Conservation (phyloP, 768 basidiomycete genomes). For the Tylopilus cervinicoccineus region DNA sequence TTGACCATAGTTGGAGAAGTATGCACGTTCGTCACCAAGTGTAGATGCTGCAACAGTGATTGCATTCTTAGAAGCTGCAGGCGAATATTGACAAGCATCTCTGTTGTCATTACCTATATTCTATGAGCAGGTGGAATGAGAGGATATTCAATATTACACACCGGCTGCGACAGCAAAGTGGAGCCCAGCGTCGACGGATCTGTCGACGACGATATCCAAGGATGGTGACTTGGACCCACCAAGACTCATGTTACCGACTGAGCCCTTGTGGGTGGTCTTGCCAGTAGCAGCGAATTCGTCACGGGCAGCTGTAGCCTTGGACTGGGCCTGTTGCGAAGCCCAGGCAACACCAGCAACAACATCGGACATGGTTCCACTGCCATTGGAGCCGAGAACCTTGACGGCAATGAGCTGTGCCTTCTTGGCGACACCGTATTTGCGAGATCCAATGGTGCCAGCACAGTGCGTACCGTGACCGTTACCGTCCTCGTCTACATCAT, state of each 20-base stretch:
- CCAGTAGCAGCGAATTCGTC: constrained; percentile 70
- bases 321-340: constrained; percentile 54
- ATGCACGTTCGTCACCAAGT: constrained; percentile 74
- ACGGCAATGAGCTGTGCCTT: constrained; percentile 84
- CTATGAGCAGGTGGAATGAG: background rate
- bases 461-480: constrained; percentile 97
- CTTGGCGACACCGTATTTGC: constrained; percentile 95
- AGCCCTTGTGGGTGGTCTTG: constrained; percentile 85
- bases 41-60: constrained; percentile 94
- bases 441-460: constrained; percentile 93
- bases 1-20: constrained; percentile 87
- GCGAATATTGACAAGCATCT: constrained; percentile 91
- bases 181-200: constrained; percentile 76
- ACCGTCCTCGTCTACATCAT: constrained; percentile 84
- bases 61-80: constrained; percentile 83
- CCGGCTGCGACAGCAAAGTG: constrained; percentile 98
- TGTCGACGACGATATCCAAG: constrained; percentile 82
- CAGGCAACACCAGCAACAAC: constrained; percentile 86
- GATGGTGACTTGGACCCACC: constrained; percentile 90
- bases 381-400: constrained; percentile 92
- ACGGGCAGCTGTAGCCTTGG: constrained; percentile 56
- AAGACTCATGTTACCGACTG: constrained; percentile 95
- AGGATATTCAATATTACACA: constrained; percentile 31
- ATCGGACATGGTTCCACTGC: constrained; percentile 92
- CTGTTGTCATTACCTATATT: constrained; percentile 71